These are phyloP conservation scores for Ajuga chamaepitys DNA, from an alignment of 257 asterid genomes.

Conservation along the genomic window DNA sequence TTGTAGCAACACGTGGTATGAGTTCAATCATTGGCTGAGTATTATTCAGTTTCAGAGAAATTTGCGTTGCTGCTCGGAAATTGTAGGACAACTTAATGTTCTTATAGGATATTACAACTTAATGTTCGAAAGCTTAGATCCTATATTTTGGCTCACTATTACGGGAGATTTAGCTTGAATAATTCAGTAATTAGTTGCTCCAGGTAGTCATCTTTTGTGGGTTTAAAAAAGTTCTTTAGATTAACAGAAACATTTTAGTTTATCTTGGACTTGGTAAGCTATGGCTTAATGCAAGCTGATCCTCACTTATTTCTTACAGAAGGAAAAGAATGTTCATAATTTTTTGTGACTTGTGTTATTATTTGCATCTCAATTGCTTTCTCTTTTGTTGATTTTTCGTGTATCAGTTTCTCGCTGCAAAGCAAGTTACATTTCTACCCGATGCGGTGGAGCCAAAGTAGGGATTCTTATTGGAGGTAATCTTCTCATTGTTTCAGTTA, in stretches of 20 bases:
- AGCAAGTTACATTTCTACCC: constrained; percentile 30
- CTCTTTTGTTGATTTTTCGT: not conserved
- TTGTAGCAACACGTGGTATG: not conserved
- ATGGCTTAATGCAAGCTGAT: not conserved
- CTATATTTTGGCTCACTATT: not conserved
- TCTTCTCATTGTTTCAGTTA: not conserved
- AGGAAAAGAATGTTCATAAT: not conserved
- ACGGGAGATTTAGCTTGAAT: not conserved
- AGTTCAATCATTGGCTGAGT: not conserved
- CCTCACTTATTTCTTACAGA: not conserved
- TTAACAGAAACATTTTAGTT: not conserved
- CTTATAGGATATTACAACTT: no score
- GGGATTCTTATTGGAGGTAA: constrained; percentile 73
- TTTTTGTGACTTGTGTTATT: not conserved
- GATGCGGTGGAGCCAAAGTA: constrained; percentile 38
- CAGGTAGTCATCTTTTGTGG: not conserved
- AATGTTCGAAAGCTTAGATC: not conserved
- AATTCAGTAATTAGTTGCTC: not conserved
- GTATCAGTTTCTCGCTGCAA: constrained; percentile 36
- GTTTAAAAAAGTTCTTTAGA: not conserved
- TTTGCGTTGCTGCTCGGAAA: not conserved
- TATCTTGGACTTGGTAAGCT: not conserved
- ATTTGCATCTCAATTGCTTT: not conserved
- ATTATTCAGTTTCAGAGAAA: not conserved
- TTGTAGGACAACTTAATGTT: not conserved